Evolutionary conservation across 148 eudicot genomes (phyloP), one percentile per base, ranked within the genome.

Genomic region (Rhododendron vialii): DNA sequence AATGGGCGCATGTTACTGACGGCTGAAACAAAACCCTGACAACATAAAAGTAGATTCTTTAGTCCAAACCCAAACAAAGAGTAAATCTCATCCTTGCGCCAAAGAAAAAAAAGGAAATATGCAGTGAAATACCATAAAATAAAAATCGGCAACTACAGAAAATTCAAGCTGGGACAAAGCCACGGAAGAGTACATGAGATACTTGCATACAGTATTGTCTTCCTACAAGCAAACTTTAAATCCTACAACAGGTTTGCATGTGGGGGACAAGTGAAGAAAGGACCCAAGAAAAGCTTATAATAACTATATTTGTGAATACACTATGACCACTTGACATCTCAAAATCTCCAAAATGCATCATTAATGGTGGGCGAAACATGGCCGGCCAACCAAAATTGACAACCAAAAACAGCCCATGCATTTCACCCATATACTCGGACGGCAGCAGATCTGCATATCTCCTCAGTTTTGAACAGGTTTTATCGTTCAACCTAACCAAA

Each of bases 11-110:
- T 96, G 36, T 94, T 93, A 87, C 90, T 90, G 28, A 96, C 99
- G 76, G 99, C 96, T 78, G 98, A 63, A 86, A 95, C 98, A 90
- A 96, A 95, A 20, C 99, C 99, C 99, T 96, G 92, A 83, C 88
- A 78, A 38, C 69, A 86, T 76, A 80, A 0, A 33, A 36, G 33
- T 12, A 73, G 30, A 82, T 69, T 80, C 22, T 59, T 79, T 48
- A 84, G 67, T 36, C 17, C 75, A 20, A 51, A 51, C 86, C 18
- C 24, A 26, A 50, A 24, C 20, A 33, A 67, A 83, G 41, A 22
- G 35, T 10, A 30, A 69, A 67, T 30, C 30, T 67, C 69, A 33
- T 22, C 50, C 38, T 22, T 20, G 63, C 35, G 0, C 35, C 53
- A 1, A 74, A 22, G 41, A 5, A 75, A 69, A 47, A 5, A 11